Evolutionary conservation across 345 rosid species (phyloP).

Genomic region (Ceriops zippeliana): DNA sequence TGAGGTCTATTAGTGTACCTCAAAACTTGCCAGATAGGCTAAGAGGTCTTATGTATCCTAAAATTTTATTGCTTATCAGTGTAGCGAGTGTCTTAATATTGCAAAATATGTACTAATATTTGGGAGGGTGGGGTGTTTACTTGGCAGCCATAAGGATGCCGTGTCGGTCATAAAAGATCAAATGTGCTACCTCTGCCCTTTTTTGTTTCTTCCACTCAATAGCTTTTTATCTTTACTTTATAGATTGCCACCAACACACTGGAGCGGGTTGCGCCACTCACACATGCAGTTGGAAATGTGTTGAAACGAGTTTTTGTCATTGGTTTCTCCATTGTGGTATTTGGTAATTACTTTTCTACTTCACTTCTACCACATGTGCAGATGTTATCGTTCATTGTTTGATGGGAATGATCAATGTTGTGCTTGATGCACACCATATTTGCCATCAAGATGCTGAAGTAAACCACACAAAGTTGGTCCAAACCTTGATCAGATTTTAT

Average conservation of each 20-base stretch:
- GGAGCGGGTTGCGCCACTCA: slow-evolving; percentile 50
- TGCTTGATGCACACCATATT: background rate
- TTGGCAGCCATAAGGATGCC: no score
- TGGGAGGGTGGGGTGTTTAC: no score
- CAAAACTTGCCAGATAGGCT: background rate
- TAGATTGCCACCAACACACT: slow-evolving; percentile 53
- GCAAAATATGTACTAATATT: no score
- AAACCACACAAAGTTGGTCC: background rate
- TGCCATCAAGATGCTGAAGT: background rate
- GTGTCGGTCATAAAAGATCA: no score
- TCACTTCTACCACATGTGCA: no score
- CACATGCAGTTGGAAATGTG: slow-evolving; percentile 56
- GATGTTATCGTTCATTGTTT: background rate
- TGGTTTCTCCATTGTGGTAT: slow-evolving; percentile 47
- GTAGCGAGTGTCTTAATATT: no score
- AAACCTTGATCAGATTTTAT: background rate
- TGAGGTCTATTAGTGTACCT: background rate
- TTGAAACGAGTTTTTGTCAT: slow-evolving; percentile 50
- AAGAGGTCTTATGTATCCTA: background rate
- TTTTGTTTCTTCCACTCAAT: background rate
- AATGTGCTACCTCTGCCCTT: background rate
- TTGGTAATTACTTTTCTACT: slow-evolving; percentile 27
- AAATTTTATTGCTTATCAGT: no score
- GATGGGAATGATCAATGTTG: background rate
- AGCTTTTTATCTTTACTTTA: slow-evolving; percentile 15